Conservation (phyloP, 148 eudicot genomes). For the Dianthus caryophyllus region DNA sequence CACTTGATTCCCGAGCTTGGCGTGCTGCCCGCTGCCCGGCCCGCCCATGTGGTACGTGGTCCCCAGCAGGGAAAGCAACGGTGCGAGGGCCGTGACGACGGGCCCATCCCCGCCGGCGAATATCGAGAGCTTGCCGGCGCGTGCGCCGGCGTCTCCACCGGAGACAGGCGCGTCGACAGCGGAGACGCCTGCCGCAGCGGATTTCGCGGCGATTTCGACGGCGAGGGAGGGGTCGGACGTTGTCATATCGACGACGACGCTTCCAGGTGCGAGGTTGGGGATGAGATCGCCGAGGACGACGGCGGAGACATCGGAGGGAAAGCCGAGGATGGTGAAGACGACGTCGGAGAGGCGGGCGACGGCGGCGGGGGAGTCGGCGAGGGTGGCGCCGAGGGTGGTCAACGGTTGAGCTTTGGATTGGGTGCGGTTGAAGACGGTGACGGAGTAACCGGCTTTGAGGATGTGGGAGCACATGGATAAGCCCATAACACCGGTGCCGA, state of each 20-base stretch:
- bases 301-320: conserved; percentile 83
- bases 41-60: conserved; percentile 82
- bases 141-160: conserved; percentile 89
- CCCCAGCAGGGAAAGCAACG: conserved; percentile 54
- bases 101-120: conserved; percentile 76
- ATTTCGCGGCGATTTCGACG: conserved; percentile 38
- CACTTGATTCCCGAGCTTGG: conserved; percentile 75
- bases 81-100: conserved; percentile 31
- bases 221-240: conserved; percentile 90
- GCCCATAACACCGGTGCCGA: conserved; percentile 99
- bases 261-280: conserved; percentile 45
- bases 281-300: conserved; percentile 62
- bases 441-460: conserved; percentile 76
- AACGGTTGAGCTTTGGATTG: conserved; percentile 68
- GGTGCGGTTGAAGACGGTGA: conserved; percentile 90
- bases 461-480: conserved; percentile 84
- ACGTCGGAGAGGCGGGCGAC: conserved; percentile 80
- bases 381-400: conserved; percentile 51
- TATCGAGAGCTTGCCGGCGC: conserved; percentile 49
- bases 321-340: conserved; percentile 94
- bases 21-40: conserved; percentile 79
- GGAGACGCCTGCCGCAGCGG: conserved; percentile 35
- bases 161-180: conserved; percentile 92
- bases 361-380: conserved; percentile 52
- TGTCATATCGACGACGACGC: conserved; percentile 83